These are phyloP conservation scores for Mycena vitilis DNA, from an alignment of 768 basidiomycete genomes.

Conservation along the genomic window DNA sequence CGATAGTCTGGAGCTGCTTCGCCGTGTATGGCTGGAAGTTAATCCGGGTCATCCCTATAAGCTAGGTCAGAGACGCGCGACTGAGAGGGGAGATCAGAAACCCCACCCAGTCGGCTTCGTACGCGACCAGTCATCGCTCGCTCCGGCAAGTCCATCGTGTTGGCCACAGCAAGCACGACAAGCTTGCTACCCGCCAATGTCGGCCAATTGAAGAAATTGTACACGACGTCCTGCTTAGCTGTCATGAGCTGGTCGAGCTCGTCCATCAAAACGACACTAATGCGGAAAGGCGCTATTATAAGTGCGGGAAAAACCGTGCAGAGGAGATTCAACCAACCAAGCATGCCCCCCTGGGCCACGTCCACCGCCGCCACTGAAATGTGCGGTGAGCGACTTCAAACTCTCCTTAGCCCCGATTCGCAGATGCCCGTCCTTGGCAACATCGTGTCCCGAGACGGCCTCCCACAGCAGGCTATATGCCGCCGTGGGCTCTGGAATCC, in stretches of 20 bases:
- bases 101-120: constrained; percentile 87
- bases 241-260: constrained; percentile 98
- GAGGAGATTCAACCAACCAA: constrained; percentile 66
- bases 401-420: constrained; percentile 84
- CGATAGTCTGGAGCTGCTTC: constrained; percentile 84
- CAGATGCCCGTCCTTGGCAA: constrained; percentile 68
- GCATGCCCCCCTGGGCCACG: constrained; percentile 88
- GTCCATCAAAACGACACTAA: constrained; percentile 96
- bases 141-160: constrained; percentile 98
- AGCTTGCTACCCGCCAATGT: constrained; percentile 89
- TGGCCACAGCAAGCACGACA: constrained; percentile 96
- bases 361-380: constrained; percentile 76
- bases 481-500: constrained; percentile 91
- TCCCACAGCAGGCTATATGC: constrained; percentile 96
- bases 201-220: constrained; percentile 99
- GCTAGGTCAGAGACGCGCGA: neutral
- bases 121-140: constrained; percentile 93
- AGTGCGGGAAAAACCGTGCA: neutral
- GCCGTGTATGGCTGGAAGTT: constrained; percentile 92
- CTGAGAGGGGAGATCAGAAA: neutral
- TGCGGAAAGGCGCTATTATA: constrained; percentile 12
- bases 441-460: constrained; percentile 85
- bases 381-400: constrained; percentile 76
- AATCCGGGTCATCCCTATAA: constrained; percentile 86
- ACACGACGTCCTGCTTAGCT: constrained; percentile 96